A percentile compares a stretch with the other conserved stretches of the same genome.
Evolutionary conservation across 139 green algal genomes (phyloP).

Genomic region (Chlamydomonas sphaeroides): DNA sequence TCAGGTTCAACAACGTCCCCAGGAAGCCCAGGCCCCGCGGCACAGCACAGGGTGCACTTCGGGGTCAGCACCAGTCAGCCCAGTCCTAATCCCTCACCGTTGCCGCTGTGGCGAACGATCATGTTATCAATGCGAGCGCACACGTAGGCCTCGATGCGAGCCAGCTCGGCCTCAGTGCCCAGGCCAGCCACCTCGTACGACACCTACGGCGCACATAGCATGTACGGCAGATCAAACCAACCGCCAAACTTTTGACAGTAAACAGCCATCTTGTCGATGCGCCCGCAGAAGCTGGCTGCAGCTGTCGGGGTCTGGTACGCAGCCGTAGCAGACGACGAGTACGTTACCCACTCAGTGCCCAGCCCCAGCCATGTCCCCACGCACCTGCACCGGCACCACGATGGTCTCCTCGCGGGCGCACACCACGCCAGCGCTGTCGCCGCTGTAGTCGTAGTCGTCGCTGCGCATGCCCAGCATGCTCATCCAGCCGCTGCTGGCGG

Average conservation of each 20-base stretch:
- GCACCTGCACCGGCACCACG: not conserved
- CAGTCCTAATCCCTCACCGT: not conserved
- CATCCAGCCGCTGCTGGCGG: not conserved
- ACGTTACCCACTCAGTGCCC: too few species aligned
- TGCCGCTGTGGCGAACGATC: not conserved
- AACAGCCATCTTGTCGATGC: too few species aligned
- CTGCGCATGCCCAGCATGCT: not conserved
- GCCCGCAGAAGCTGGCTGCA: too few species aligned
- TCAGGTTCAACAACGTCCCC: too few species aligned
- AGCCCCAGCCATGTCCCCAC: too few species aligned
- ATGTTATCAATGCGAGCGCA: not conserved
- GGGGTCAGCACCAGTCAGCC: too few species aligned
- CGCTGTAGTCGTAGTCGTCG: not conserved
- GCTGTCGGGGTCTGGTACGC: too few species aligned
- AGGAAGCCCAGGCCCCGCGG: not conserved
- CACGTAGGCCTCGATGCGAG: slow-evolving; percentile 15
- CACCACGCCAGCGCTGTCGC: not conserved
- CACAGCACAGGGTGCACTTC: not conserved
- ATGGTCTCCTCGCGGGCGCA: not conserved
- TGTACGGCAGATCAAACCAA: too few species aligned
- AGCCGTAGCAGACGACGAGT: too few species aligned
- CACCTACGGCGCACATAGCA: not conserved
- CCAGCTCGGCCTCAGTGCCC: not conserved
- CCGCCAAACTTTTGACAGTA: too few species aligned
- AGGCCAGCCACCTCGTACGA: not conserved